Percentiles rank a stretch among this genome's conserved stretches.
phyloP scores from a whole-genome alignment of 371 early-diverging fungal genomes.

The Rhizopus delemar region DNA sequence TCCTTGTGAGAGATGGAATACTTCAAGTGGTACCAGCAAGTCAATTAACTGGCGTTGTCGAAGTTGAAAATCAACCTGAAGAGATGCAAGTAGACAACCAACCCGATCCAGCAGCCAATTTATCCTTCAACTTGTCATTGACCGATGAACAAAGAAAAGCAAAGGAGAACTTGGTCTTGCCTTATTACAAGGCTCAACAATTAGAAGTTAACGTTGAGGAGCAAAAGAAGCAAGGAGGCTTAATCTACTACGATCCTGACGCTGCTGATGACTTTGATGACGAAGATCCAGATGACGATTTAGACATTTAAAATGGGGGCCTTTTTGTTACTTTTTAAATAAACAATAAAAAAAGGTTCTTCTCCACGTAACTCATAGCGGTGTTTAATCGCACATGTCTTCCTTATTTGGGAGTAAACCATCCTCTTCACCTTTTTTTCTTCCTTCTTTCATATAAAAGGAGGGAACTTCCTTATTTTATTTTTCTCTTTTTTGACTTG shows the following conservation, averaged over 20 bases:
- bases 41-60: conserved; percentile 21
- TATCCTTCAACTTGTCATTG: conserved; percentile 82
- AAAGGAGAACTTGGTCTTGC: conserved; percentile 75
- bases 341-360: background rate
- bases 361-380: no score
- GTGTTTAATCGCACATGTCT: background rate
- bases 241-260: conserved; percentile 72
- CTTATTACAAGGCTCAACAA: conserved; percentile 77
- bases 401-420: conserved; percentile 3
- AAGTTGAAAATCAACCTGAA: conserved; percentile 14
- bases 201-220: conserved; percentile 25
- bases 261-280: conserved; percentile 79
- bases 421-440: background rate
- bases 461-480: conserved; percentile 1
- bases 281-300: conserved; percentile 81
- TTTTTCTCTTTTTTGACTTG: background rate
- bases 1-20: conserved; percentile 12
- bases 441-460: background rate
- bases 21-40: conserved; percentile 25
- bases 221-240: conserved; percentile 17
- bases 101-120: conserved; percentile 51
- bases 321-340: background rate
- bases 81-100: conserved; percentile 18
- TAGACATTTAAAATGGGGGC: conserved; percentile 60
- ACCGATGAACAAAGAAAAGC: conserved; percentile 84